Conservation (phyloP, 139 green algal genomes). For the Chlorella sp. region DNA sequence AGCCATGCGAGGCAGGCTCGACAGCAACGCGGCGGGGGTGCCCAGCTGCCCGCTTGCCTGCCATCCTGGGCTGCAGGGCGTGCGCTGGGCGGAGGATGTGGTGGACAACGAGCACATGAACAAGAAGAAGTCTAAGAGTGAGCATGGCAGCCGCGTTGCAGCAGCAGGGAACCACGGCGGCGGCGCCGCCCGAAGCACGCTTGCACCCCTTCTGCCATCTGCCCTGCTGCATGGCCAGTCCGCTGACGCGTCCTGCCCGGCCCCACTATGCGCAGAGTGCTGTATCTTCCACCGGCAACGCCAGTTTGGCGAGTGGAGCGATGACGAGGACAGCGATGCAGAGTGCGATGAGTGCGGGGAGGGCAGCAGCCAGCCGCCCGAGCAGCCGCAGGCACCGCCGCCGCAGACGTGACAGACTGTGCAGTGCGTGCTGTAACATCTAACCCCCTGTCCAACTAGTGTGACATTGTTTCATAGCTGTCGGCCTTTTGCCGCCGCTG, state of each 20-base stretch:
- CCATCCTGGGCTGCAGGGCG: conserved; percentile 50
- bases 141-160: conserved; percentile 25
- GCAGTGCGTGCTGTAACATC: too few species aligned
- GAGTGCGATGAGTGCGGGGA: conserved; percentile 45
- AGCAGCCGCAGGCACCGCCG: background rate
- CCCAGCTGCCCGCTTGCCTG: background rate
- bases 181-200: too few species aligned
- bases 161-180: too few species aligned
- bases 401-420: background rate
- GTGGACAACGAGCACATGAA: conserved; percentile 83
- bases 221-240: too few species aligned
- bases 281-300: conserved; percentile 89
- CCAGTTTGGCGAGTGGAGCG: conserved; percentile 88
- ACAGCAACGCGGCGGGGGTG: too few species aligned
- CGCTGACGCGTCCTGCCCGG: too few species aligned
- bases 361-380: background rate
- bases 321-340: conserved; percentile 78
- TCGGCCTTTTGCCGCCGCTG: background rate
- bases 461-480: background rate
- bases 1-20: too few species aligned
- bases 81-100: conserved; percentile 80
- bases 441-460: background rate
- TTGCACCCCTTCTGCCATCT: too few species aligned
- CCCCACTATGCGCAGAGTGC: conserved; percentile 71
- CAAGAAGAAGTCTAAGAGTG: conserved; percentile 85